Evolutionary conservation across 2,329 filamentous ascomycete species (phyloP), one percentile per base, ranked within the genome.

Genomic region (Sarocladiaceae sp.): DNA sequence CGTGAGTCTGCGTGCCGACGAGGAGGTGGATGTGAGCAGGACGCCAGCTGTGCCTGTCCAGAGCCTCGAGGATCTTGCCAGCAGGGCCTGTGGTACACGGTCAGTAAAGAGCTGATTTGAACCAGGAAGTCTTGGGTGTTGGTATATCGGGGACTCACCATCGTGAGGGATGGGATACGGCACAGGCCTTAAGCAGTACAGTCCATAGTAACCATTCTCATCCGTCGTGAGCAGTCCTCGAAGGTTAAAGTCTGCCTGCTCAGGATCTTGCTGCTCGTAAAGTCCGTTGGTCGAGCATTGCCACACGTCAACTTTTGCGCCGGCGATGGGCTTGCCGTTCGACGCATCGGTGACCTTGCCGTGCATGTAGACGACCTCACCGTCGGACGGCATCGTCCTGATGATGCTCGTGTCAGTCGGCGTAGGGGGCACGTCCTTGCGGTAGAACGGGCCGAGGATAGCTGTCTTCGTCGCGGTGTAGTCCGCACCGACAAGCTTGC

Each of bases 391-490:
- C 50, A 68, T 70, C 49, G 73, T 60, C 45, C 66, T 67, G 16
- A 82, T 71, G 50, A 93, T 87, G 54, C 70, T 81, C 35, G 72
- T 76, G 41, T 85, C 88, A 57, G 85, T 85, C n/a, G 78, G 65
- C 37, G 82, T 75, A 47, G 75, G 66, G 4, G 88, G 87, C 0
- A 87, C 80, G 53, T 89, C 75, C 33, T 79, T 73, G 5, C 86
- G 76, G 78, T 86, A 94, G 67, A 95, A 95, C 1, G 88, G 88
- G 0, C 88, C 88, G 1, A 95, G 75, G 51, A 95, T 88, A 32
- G 88, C 81, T 3, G 85, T 85, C 2, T 85, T 78, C 4, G 87
- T 93, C 10, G 80, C 71, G 12, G 66, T 57, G 12, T 68, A 66
- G 31, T 57, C 50, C 27, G 57, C 54, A 42, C 66, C 65, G 44